Conservation (phyloP, 164 flowering plant genomes). For the Berberis thunbergii region DNA sequence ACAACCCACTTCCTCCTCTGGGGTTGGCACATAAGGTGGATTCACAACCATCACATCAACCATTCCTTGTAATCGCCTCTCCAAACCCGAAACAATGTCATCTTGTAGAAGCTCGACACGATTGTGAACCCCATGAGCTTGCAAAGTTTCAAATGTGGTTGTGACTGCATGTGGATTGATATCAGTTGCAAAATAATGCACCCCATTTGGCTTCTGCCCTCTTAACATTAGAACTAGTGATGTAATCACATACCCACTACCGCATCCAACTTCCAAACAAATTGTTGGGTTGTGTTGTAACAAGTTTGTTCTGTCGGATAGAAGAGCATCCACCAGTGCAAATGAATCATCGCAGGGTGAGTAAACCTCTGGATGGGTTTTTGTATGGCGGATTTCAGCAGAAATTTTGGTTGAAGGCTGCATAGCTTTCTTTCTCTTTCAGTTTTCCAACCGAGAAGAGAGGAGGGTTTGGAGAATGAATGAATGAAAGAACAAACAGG, state of each 20-base stretch:
- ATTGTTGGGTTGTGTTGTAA: not conserved
- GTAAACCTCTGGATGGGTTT: not conserved
- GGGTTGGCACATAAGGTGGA: not conserved
- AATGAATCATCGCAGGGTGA: not conserved
- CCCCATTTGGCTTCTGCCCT: not conserved
- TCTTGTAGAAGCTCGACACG: not conserved
- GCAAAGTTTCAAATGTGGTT: not conserved
- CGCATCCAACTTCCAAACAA: not conserved
- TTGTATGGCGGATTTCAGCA: not conserved
- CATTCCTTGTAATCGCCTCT: not conserved
- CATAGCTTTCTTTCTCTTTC: too few species aligned
- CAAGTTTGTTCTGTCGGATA: slow-evolving; percentile 1
- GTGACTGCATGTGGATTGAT: not conserved
- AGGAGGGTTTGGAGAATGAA: too few species aligned
- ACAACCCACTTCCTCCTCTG: not conserved
- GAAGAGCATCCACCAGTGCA: not conserved
- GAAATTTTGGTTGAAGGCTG: too few species aligned
- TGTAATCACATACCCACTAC: slow-evolving; percentile 1
- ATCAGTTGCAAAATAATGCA: not conserved
- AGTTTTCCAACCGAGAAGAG: too few species aligned
- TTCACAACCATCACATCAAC: not conserved
- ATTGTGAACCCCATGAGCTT: not conserved
- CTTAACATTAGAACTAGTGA: not conserved
- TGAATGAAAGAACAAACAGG: too few species aligned
- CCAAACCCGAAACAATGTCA: not conserved